phyloP scores from a whole-genome alignment of 2,329 filamentous ascomycete species.

The Colletotrichum nymphaeae region DNA sequence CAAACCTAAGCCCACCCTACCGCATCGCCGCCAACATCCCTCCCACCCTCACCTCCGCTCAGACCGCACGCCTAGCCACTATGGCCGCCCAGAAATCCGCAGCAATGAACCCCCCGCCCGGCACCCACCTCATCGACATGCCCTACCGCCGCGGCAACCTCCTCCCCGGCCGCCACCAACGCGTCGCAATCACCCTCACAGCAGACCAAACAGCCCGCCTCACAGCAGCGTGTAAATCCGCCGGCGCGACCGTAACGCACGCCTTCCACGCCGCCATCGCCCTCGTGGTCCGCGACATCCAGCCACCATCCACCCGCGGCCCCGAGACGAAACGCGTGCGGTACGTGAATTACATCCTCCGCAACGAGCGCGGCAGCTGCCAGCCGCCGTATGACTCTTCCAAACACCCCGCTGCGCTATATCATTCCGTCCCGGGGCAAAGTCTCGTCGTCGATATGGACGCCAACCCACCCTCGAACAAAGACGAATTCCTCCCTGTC shows the following conservation, averaged over 20 bases:
- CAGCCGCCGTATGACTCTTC: slow-evolving; percentile 38
- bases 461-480: not conserved
- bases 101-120: not conserved
- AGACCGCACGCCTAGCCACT: slow-evolving; percentile 32
- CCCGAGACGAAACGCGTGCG: slow-evolving; percentile 18
- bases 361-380: slow-evolving; percentile 45
- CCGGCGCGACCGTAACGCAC: slow-evolving; percentile 43
- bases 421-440: slow-evolving; percentile 45
- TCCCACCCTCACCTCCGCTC: slow-evolving; percentile 18
- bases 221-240: slow-evolving; percentile 34
- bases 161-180: slow-evolving; percentile 41
- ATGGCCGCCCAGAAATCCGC: slow-evolving; percentile 23
- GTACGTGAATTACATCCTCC: slow-evolving; percentile 47
- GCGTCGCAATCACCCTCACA: slow-evolving; percentile 38
- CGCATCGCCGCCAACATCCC: slow-evolving; percentile 42
- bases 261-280: slow-evolving; percentile 48
- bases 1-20: slow-evolving; percentile 41
- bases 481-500: slow-evolving; percentile 40
- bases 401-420: slow-evolving; percentile 42
- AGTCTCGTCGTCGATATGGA: slow-evolving; percentile 43
- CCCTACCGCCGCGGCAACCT: slow-evolving; percentile 37
- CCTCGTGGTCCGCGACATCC: slow-evolving; percentile 42
- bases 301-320: slow-evolving; percentile 13
- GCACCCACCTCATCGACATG: slow-evolving; percentile 33
- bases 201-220: slow-evolving; percentile 36